These are phyloP conservation scores for Ceratocystis papillata DNA, from an alignment of 2,329 filamentous ascomycete species.

Conservation along the genomic window DNA sequence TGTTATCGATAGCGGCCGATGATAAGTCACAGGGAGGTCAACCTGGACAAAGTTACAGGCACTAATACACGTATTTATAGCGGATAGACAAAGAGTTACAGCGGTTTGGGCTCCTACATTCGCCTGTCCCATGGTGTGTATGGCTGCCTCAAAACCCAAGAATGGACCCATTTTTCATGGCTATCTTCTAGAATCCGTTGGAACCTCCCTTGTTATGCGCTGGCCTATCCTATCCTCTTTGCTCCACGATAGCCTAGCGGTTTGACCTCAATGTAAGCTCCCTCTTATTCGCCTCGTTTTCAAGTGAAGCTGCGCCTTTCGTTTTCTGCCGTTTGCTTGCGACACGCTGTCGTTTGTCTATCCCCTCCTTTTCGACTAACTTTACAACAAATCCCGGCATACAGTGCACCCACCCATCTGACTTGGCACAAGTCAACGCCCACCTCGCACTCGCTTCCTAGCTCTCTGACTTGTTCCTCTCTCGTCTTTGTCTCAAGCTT, in stretches of 20 bases:
- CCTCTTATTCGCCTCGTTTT: too few species aligned
- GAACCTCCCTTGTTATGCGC: constrained; percentile 25
- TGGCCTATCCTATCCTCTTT: not conserved
- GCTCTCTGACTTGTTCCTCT: not conserved
- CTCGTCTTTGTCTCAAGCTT: constrained; percentile 7
- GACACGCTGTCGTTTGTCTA: not conserved
- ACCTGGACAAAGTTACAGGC: not conserved
- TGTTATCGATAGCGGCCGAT: not conserved
- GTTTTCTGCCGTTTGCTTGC: not conserved
- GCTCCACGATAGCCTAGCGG: not conserved
- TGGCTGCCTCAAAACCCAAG: not conserved
- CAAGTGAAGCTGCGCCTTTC: too few species aligned
- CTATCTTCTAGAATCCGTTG: constrained; percentile 27
- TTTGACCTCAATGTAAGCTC: not conserved
- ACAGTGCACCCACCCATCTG: not conserved
- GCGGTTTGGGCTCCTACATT: not conserved
- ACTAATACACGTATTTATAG: not conserved
- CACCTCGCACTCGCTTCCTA: constrained; percentile 23
- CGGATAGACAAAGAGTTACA: not conserved
- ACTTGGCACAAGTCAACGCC: not conserved
- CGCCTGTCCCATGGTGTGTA: too few species aligned
- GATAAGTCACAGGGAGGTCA: not conserved
- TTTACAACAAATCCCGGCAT: not conserved
- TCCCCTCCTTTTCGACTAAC: too few species aligned
- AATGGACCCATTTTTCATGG: constrained; percentile 6